Evolutionary conservation across 2,329 filamentous ascomycete species (phyloP), one percentile per base, ranked within the genome.

Genomic region (Colletotrichum ledebouriae): DNA sequence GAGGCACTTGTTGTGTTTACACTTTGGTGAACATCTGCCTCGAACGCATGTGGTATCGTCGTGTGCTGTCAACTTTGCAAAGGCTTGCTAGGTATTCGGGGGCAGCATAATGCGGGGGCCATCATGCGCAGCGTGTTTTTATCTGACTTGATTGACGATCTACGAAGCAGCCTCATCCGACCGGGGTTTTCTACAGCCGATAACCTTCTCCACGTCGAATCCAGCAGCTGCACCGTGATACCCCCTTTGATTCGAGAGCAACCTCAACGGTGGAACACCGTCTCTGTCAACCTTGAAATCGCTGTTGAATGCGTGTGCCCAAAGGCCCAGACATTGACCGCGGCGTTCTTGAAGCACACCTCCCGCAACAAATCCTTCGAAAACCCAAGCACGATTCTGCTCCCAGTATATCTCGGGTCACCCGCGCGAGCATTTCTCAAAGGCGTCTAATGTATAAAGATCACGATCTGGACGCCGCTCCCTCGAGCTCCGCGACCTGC

Each of bases 271-370:
- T 4, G 15, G 55, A 0, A 46, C 63, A 15, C 62, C 63, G 7
- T n/a, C 52, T 6, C 71, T 59, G 12, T 75, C 73, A 4, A 78
- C 75, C 4, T 63, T 29, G 59, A 79, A 83, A 59, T 79, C 75
- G 71, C 78, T 82, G 69, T 81, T 83, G 69, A 83, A 73, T 85
- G 83, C 12, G 83, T 85, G 71, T 85, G 83, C 2, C 83, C 82
- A 74, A 83, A 85, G 2, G 79, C 82, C 83, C 82, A 85, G 2
- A 82, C 22, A 41, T 73, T 75, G 4, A 85, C 82, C 4, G 67
- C 73, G 0, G 63, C 67, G 61, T 73, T 78, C 37, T 60, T 76
- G 80, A 79, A 84, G 63, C 82, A 83, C 13, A 62, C 34, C 57
- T 84, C 75, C 2, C 41, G 63, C 0, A 71, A 74, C 52, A 85